phyloP scores from a whole-genome alignment of 768 basidiomycete genomes.

The Sarcodon aspratus region DNA sequence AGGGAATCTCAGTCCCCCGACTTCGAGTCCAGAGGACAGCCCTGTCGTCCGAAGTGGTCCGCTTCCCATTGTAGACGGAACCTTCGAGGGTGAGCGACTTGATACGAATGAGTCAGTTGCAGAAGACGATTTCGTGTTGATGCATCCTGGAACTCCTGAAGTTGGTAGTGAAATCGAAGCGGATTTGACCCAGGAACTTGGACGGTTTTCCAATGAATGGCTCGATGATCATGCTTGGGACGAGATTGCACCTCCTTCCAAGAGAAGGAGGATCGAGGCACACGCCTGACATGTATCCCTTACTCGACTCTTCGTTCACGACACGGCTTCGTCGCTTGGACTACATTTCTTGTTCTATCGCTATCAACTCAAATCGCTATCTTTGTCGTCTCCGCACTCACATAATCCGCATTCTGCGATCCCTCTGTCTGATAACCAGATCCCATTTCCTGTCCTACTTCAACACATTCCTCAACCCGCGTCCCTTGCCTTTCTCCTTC shows the following conservation, averaged over 20 bases:
- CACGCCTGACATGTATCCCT: neutral
- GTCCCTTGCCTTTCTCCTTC: neutral
- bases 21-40: conserved; percentile 25
- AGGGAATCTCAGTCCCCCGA: conserved; percentile 18
- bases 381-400: neutral
- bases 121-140: no score
- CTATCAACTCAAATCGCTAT: neutral
- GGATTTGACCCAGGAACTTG: conserved; percentile 1
- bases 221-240: conserved; percentile 25
- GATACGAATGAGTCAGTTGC: no score
- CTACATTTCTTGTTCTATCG: neutral
- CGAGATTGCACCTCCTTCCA: neutral
- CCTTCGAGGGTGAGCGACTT: no score
- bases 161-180: no score
- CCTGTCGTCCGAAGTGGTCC: conserved; percentile 36
- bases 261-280: neutral
- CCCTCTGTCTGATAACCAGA: neutral
- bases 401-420: neutral
- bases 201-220: conserved; percentile 17
- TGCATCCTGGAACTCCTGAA: no score
- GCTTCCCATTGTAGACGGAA: conserved; percentile 8
- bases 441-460: neutral
- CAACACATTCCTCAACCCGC: neutral
- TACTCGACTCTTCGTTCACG: no score
- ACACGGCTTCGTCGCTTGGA: no score